A percentile compares a stretch with the other conserved stretches of the same genome.
Evolutionary conservation across 192 early-diverging fungal species (phyloP).

Genomic region (Coemansia sp.): DNA sequence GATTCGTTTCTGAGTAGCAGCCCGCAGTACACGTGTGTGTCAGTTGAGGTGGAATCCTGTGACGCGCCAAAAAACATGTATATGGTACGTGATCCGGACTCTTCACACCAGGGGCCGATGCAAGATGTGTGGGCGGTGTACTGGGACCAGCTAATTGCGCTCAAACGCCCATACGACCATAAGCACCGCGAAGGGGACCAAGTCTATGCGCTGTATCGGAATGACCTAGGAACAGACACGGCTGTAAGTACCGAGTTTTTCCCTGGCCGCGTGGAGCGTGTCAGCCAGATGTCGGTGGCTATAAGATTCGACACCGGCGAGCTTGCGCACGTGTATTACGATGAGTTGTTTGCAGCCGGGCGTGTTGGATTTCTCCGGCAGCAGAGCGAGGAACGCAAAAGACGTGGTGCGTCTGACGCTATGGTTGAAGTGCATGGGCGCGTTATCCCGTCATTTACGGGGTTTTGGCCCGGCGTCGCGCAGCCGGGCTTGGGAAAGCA

Average conservation of each 20-base stretch:
- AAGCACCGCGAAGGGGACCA: conserved; percentile 42
- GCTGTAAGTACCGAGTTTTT: conserved; percentile 48
- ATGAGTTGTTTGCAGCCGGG: conserved; percentile 49
- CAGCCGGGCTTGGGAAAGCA: conserved; percentile 33
- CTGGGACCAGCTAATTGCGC: conserved; percentile 47
- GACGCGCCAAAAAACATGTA: conserved; percentile 37
- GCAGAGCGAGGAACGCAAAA: conserved; percentile 28
- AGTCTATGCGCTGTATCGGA: conserved; percentile 47
- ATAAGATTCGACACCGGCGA: conserved; percentile 30
- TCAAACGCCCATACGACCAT: conserved; percentile 42
- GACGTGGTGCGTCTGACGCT: conserved; percentile 1
- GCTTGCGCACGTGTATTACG: conserved; percentile 46
- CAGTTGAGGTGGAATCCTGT: conserved; percentile 28
- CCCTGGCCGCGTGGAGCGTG: conserved; percentile 27
- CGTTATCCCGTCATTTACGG: conserved; percentile 43
- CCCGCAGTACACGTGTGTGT: conserved; percentile 25
- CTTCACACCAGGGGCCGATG: not conserved
- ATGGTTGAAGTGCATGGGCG: conserved; percentile 24
- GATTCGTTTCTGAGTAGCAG: conserved; percentile 14
- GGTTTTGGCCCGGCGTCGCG: conserved; percentile 42
- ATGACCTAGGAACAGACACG: conserved; percentile 25
- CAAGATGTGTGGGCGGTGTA: conserved; percentile 37
- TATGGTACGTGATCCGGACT: conserved; percentile 35
- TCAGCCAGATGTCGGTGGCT: conserved; percentile 26
- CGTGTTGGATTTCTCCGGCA: conserved; percentile 43